phyloP scores from a whole-genome alignment of 2,329 filamentous ascomycete genomes.

The Trichoderma asperellum region DNA sequence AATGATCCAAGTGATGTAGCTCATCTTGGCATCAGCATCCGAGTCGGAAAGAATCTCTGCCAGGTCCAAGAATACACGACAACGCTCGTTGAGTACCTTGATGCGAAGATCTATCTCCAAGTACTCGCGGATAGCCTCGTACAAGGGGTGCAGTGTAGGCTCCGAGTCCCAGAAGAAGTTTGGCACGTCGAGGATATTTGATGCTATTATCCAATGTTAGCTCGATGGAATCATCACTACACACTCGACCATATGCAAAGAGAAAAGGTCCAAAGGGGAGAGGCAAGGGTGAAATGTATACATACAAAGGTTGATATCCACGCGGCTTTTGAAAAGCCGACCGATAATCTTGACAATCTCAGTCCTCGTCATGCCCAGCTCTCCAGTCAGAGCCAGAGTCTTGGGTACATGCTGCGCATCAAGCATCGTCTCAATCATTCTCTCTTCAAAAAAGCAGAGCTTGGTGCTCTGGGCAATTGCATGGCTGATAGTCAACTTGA shows the following conservation, averaged over 20 bases:
- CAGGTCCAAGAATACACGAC: slow-evolving; percentile 92
- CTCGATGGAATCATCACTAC: background rate
- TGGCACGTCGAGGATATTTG: slow-evolving; percentile 92
- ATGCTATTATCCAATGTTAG: slow-evolving; percentile 53
- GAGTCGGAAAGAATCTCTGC: slow-evolving; percentile 93
- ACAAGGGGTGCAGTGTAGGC: slow-evolving; percentile 90
- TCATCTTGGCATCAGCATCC: slow-evolving; percentile 94
- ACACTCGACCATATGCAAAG: background rate
- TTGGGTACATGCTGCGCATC: slow-evolving; percentile 92
- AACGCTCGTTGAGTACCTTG: slow-evolving; percentile 95
- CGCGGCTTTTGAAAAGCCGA: slow-evolving; percentile 86
- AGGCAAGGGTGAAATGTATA: background rate
- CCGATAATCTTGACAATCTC: slow-evolving; percentile 94
- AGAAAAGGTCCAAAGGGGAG: too few species aligned
- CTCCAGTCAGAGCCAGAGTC: slow-evolving; percentile 82
- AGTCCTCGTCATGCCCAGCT: slow-evolving; percentile 85
- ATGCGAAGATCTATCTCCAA: slow-evolving; percentile 96
- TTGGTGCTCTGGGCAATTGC: slow-evolving; percentile 98
- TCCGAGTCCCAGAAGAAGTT: slow-evolving; percentile 99
- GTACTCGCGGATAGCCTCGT: slow-evolving; percentile 93
- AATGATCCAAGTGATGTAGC: slow-evolving; percentile 95
- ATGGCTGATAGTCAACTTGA: slow-evolving; percentile 96
- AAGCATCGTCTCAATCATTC: slow-evolving; percentile 92
- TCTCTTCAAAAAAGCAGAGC: slow-evolving; percentile 92
- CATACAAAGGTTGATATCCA: slow-evolving; percentile 97